Conservation (phyloP, 1,284 basidiomycete genomes). For the Neonothopanus nambi region DNA sequence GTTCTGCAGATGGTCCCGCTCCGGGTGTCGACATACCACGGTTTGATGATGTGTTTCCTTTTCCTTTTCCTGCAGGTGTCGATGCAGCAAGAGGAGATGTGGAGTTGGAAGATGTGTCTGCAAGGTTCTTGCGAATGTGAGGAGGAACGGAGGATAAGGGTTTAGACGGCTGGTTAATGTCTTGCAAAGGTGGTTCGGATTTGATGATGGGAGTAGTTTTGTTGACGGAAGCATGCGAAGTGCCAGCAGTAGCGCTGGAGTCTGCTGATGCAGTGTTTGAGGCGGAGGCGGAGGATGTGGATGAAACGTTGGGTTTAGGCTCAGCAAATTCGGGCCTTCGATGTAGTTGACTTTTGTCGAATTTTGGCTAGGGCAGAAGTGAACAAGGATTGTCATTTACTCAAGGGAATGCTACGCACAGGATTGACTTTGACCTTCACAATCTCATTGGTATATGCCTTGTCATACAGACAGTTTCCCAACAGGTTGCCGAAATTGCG, state of each 20-base stretch:
- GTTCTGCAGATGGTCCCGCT: slow-evolving; percentile 18
- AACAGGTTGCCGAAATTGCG: slow-evolving; percentile 93
- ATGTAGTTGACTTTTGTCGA: slow-evolving; percentile 73
- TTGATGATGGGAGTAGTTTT: neutral
- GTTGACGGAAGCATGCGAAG: neutral
- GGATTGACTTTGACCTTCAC: slow-evolving; percentile 82
- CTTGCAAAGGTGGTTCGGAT: neutral
- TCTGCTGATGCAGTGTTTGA: neutral
- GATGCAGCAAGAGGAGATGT: slow-evolving; percentile 1
- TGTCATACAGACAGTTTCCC: slow-evolving; percentile 96
- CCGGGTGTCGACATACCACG: neutral
- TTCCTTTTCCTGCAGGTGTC: slow-evolving; percentile 18
- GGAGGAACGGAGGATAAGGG: slow-evolving; percentile 8
- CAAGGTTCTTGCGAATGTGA: slow-evolving; percentile 5
- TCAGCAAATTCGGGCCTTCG: slow-evolving; percentile 77
- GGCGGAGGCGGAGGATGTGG: slow-evolving; percentile 2
- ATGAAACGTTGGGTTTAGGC: slow-evolving; percentile 29
- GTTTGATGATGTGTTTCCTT: slow-evolving; percentile 23
- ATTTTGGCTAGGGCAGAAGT: slow-evolving; percentile 57
- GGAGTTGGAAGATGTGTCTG: neutral
- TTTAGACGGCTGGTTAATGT: neutral
- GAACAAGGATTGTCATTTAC: neutral
- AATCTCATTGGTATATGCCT: slow-evolving; percentile 82
- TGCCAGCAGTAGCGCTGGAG: neutral
- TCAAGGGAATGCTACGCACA: slow-evolving; percentile 48